A percentile compares a stretch with the other conserved stretches of the same genome.
phyloP scores from a whole-genome alignment of 225 moss, liverwort and hornwort genomes.

The Marchantia polymorpha region DNA sequence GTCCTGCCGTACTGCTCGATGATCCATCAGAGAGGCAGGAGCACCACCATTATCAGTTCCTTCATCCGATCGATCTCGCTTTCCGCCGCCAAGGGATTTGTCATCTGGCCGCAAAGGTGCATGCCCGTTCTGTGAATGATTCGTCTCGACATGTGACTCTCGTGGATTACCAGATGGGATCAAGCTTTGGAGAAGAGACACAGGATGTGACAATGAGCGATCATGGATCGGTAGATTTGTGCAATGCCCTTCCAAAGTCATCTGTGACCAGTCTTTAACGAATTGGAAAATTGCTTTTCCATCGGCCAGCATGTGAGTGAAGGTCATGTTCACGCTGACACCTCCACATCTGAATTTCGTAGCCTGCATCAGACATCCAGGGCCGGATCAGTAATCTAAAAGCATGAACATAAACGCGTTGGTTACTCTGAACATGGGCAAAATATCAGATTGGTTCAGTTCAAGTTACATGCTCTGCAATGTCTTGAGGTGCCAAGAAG shows the following conservation, averaged over 20 bases:
- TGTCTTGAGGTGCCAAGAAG: no score
- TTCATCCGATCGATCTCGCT: not conserved
- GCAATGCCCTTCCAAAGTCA: not conserved
- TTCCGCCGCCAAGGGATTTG: not conserved
- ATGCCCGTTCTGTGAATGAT: not conserved
- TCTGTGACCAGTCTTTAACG: conserved; percentile 13
- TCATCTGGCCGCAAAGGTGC: not conserved
- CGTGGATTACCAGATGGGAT: not conserved
- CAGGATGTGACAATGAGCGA: not conserved
- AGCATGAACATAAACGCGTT: no score
- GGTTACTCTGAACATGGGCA: no score
- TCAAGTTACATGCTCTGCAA: no score
- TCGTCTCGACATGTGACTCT: not conserved
- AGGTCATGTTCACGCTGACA: not conserved
- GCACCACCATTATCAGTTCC: not conserved
- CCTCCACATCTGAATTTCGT: conserved; percentile 1
- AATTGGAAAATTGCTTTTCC: not conserved
- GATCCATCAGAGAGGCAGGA: no score
- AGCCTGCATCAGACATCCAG: not conserved
- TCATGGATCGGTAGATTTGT: conserved; percentile 11
- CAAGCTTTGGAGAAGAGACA: not conserved
- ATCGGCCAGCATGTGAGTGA: not conserved
- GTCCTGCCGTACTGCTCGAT: not conserved
- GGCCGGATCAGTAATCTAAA: no score
- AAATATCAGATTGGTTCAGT: no score